A percentile compares a stretch with the other conserved stretches of the same genome.
These are phyloP conservation scores for Avicennia marina DNA, from an alignment of 257 asterid genomes.

Conservation along the genomic window DNA sequence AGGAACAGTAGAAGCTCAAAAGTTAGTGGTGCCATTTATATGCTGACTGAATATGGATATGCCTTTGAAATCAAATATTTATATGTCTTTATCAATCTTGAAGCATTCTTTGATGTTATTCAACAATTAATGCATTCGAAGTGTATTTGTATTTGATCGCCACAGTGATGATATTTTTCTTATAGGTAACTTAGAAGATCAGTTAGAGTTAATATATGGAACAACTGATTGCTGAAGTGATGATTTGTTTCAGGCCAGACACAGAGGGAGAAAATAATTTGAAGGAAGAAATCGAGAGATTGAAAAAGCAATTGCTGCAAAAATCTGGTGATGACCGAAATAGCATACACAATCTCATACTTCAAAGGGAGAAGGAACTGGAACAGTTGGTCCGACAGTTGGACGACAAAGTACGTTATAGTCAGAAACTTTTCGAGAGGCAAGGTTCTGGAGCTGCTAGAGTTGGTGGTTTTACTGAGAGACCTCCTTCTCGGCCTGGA, in stretches of 20 bases:
- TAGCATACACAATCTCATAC: constrained; percentile 38
- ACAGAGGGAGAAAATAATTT: constrained; percentile 81
- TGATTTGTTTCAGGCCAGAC: constrained; percentile 52
- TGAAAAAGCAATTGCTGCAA: constrained; percentile 49
- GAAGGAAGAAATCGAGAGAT: constrained; percentile 68
- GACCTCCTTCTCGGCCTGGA: constrained; percentile 41
- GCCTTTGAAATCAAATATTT: no score
- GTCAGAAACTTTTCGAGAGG: constrained; percentile 69
- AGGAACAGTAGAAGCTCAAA: no score
- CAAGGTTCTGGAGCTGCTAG: constrained; percentile 29
- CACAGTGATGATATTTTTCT: neutral
- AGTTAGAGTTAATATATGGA: neutral
- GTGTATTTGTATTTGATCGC: neutral
- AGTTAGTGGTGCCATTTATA: no score
- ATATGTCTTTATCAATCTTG: no score
- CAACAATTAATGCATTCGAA: neutral
- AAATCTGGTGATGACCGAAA: constrained; percentile 47
- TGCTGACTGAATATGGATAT: no score
- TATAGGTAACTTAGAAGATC: neutral
- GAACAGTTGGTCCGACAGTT: constrained; percentile 58
- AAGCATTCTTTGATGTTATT: no score
- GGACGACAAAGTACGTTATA: constrained; percentile 84
- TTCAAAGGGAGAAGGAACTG: constrained; percentile 63
- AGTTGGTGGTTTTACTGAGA: constrained; percentile 22
- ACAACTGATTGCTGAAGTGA: neutral